These are phyloP conservation scores for Ananas comosus DNA, from an alignment of 176 grass and related monocot species.

Conservation along the genomic window DNA sequence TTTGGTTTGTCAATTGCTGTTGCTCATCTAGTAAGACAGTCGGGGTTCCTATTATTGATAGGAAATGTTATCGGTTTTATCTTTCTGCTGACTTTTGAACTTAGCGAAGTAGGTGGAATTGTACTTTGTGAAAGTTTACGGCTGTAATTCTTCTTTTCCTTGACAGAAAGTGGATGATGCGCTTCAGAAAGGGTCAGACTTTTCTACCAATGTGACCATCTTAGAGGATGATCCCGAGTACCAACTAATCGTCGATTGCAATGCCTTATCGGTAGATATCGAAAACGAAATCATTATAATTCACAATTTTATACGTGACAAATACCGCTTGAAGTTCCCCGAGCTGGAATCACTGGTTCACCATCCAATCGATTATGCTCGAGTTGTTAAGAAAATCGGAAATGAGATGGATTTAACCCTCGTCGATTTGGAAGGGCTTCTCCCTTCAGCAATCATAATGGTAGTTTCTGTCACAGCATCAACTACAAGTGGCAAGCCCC, in stretches of 20 bases:
- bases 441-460: constrained; percentile 92
- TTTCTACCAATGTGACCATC: constrained; percentile 42
- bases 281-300: constrained; percentile 95
- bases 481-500: constrained; percentile 77
- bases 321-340: constrained; percentile 77
- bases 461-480: constrained; percentile 76
- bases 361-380: constrained; percentile 87
- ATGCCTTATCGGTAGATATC: constrained; percentile 78
- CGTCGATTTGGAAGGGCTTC: constrained; percentile 74
- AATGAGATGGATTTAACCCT: constrained; percentile 86
- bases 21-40: no score
- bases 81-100: not conserved
- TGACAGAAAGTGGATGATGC: constrained; percentile 73
- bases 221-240: constrained; percentile 80
- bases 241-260: constrained; percentile 86
- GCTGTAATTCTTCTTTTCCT: not conserved
- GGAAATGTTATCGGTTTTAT: not conserved
- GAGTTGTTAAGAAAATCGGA: constrained; percentile 84
- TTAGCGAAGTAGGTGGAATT: not conserved
- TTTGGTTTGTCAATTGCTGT: no score
- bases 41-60: not conserved
- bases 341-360: constrained; percentile 89
- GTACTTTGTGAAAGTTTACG: not conserved
- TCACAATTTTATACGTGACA: constrained; percentile 89
- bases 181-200: constrained; percentile 45